phyloP scores from a whole-genome alignment of 805 yeast species.

The Metschnikowia baotianmanensis region DNA sequence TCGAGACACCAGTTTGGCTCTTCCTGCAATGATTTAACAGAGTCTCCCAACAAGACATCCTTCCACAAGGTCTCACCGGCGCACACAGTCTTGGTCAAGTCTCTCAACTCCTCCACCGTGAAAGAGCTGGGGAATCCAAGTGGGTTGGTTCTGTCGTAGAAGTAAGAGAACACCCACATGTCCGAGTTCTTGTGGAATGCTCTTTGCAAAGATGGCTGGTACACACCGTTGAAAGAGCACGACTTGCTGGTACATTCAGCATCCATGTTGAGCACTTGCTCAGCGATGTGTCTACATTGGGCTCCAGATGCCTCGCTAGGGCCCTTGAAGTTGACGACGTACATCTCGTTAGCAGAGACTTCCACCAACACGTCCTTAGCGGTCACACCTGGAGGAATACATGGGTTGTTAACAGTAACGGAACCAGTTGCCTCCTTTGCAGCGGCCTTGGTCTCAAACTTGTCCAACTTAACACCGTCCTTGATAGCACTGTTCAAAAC shows the following conservation, averaged over 20 bases:
- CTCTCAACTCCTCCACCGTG: constrained; percentile 78
- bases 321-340: constrained; percentile 63
- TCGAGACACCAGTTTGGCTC: constrained; percentile 97
- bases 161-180: constrained; percentile 87
- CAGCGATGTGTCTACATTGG: constrained; percentile 86
- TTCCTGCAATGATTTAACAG: constrained; percentile 59
- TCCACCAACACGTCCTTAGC: constrained; percentile 64
- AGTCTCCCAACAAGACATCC: constrained; percentile 62
- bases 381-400: constrained; percentile 74
- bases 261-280: constrained; percentile 79
- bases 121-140: constrained; percentile 92
- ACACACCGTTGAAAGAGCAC: constrained; percentile 95
- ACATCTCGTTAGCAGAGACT: constrained; percentile 41
- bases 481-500: constrained; percentile 55
- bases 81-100: constrained; percentile 81
- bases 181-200: constrained; percentile 75
- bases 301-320: constrained; percentile 63
- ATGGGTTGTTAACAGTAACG: constrained; percentile 66
- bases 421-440: constrained; percentile 39
- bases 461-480: constrained; percentile 21
- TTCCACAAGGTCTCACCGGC: constrained; percentile 78
- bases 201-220: constrained; percentile 85
- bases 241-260: constrained; percentile 70
- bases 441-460: constrained; percentile 29
- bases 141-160: constrained; percentile 92